Evolutionary conservation across 805 yeast species (phyloP).

Genomic region (Saccharomycopsis malanga): DNA sequence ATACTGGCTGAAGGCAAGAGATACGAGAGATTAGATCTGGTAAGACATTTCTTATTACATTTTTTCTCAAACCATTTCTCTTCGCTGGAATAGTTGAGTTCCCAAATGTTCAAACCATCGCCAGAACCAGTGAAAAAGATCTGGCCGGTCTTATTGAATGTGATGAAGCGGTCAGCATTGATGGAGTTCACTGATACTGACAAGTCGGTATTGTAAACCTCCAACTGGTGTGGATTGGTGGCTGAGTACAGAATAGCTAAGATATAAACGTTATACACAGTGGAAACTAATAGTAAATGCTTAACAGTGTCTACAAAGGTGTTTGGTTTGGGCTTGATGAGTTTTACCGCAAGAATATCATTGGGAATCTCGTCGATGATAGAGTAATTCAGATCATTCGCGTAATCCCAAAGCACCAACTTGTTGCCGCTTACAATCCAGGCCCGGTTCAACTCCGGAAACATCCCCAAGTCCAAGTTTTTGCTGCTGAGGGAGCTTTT

Average conservation of each 20-base stretch:
- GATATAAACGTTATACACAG: conserved; percentile 71
- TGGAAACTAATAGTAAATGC: conserved; percentile 66
- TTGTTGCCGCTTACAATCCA: conserved; percentile 85
- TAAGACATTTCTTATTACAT: conserved; percentile 76
- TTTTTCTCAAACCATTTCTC: conserved; percentile 84
- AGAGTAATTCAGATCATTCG: conserved; percentile 55
- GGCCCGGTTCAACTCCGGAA: conserved; percentile 70
- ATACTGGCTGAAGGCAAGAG: conserved; percentile 38
- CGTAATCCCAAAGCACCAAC: conserved; percentile 77
- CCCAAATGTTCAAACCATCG: conserved; percentile 80
- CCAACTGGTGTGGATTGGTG: conserved; percentile 41
- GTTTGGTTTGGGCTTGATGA: conserved; percentile 76
- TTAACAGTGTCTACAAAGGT: conserved; percentile 75
- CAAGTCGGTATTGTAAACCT: conserved; percentile 77
- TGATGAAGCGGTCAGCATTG: conserved; percentile 54
- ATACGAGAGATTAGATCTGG: conserved; percentile 54
- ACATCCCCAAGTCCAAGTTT: conserved; percentile 71
- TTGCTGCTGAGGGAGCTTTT: conserved; percentile 51
- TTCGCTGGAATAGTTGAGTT: conserved; percentile 70
- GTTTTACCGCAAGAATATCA: conserved; percentile 64
- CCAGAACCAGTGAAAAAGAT: conserved; percentile 78
- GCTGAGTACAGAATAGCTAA: conserved; percentile 57
- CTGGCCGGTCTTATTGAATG: conserved; percentile 61
- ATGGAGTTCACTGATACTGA: conserved; percentile 74
- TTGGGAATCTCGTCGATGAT: conserved; percentile 78